Evolutionary conservation across 1,139 yeast genomes (phyloP).

Genomic region (Lodderomyces margitis): DNA sequence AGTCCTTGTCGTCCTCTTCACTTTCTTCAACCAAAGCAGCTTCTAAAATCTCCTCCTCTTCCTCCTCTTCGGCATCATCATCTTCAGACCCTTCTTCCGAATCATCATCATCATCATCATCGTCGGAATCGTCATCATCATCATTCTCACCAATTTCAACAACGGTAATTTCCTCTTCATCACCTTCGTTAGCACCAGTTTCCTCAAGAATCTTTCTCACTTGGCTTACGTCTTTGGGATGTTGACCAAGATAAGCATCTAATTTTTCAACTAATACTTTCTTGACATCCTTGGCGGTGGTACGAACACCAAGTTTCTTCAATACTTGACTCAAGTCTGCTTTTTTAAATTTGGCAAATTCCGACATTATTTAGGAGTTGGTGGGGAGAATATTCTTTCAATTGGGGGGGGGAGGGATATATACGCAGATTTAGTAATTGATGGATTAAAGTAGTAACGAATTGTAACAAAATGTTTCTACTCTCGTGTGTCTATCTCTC

Average conservation of each 20-base stretch:
- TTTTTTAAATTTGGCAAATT: slow-evolving; percentile 19
- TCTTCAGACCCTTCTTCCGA: slow-evolving; percentile 16
- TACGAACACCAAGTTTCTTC: slow-evolving; percentile 34
- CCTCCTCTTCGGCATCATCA: slow-evolving; percentile 21
- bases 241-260: slow-evolving; percentile 33
- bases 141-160: slow-evolving; percentile 18
- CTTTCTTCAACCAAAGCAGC: slow-evolving; percentile 27
- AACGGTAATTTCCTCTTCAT: slow-evolving; percentile 20
- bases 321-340: slow-evolving; percentile 39
- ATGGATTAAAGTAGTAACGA: no score
- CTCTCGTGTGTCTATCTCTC: no score
- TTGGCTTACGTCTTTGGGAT: slow-evolving; percentile 37
- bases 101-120: slow-evolving; percentile 25
- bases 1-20: slow-evolving; percentile 30
- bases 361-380: slow-evolving; percentile 12
- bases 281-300: slow-evolving; percentile 42
- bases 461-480: no score
- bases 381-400: background rate
- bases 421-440: no score
- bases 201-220: slow-evolving; percentile 24
- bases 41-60: slow-evolving; percentile 24
- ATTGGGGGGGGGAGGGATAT: no score
- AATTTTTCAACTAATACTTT: slow-evolving; percentile 43
- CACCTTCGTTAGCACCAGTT: slow-evolving; percentile 15
- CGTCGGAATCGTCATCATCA: slow-evolving; percentile 21